phyloP scores from a whole-genome alignment of 345 rosid genomes.

The Ceriops decandra region DNA sequence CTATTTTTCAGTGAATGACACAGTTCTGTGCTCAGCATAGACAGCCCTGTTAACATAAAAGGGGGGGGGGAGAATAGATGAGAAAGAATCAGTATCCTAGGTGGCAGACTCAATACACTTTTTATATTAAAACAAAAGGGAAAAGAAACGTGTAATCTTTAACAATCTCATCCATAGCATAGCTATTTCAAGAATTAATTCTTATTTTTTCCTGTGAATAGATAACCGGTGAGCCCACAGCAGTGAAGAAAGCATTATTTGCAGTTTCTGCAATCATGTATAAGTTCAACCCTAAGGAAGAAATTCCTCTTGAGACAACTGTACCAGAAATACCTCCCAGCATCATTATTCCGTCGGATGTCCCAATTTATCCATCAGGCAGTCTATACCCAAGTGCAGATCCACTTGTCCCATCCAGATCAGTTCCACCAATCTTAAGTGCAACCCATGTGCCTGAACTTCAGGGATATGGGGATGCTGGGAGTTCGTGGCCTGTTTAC shows the following conservation, averaged over 20 bases:
- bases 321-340: slow-evolving; percentile 62
- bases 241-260: slow-evolving; percentile 79
- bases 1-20: no score
- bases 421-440: slow-evolving; percentile 59
- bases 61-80: no score
- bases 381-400: slow-evolving; percentile 69
- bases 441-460: slow-evolving; percentile 55
- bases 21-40: no score
- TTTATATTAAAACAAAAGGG: no score
- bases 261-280: slow-evolving; percentile 89
- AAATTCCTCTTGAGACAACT: slow-evolving; percentile 72
- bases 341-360: slow-evolving; percentile 86
- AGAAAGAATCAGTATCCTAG: no score
- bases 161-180: no score
- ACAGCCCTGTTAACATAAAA: no score
- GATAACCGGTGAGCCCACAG: slow-evolving; percentile 76
- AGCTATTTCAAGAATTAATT: background rate
- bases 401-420: slow-evolving; percentile 52
- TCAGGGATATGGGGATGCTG: slow-evolving; percentile 64
- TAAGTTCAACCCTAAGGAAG: slow-evolving; percentile 79
- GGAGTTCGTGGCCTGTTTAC: slow-evolving; percentile 66
- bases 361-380: slow-evolving; percentile 65
- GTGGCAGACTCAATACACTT: no score
- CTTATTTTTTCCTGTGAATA: slow-evolving; percentile 21
- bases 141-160: no score